These are phyloP conservation scores for Suillus weaverae DNA, from an alignment of 768 basidiomycete genomes.

Conservation along the genomic window DNA sequence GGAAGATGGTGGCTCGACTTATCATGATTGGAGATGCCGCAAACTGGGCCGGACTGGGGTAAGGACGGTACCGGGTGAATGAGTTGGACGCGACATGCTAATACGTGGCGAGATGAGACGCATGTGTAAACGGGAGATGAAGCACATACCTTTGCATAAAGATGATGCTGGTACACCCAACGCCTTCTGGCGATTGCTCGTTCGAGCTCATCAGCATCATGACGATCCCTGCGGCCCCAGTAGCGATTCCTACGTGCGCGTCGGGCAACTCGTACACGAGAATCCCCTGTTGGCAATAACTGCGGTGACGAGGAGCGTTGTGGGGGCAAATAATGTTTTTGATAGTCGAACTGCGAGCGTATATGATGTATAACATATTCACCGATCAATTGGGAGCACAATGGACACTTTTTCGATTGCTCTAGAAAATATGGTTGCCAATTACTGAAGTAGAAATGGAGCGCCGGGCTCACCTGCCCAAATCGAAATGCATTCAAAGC, in stretches of 20 bases:
- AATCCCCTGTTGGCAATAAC: conserved; percentile 29
- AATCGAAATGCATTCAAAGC: conserved; percentile 84
- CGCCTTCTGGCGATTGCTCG: conserved; percentile 68
- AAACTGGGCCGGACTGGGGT: conserved; percentile 85
- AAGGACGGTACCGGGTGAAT: conserved; percentile 85
- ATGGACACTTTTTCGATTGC: conserved; percentile 77
- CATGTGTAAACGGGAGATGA: not conserved
- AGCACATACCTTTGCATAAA: conserved; percentile 79
- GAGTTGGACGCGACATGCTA: conserved; percentile 92
- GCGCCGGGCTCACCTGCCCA: conserved; percentile 66
- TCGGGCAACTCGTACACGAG: conserved; percentile 29
- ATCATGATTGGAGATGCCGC: conserved; percentile 72
- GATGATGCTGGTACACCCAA: conserved; percentile 76
- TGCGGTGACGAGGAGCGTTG: conserved; percentile 50
- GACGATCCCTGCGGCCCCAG: conserved; percentile 55
- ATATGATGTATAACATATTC: conserved; percentile 79
- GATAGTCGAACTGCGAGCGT: conserved; percentile 76
- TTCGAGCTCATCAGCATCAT: conserved; percentile 70
- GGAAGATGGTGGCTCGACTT: conserved; percentile 73
- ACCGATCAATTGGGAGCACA: conserved; percentile 68
- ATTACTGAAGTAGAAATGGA: not conserved
- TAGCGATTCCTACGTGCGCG: conserved; percentile 42
- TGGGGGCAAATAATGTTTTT: conserved; percentile 76
- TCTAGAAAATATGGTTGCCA: conserved; percentile 37
- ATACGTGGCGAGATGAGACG: conserved; percentile 8